Evolutionary conservation across 2,329 filamentous ascomycete species (phyloP), one percentile per base, ranked within the genome.

Genomic region (Colletotrichum acutatum): DNA sequence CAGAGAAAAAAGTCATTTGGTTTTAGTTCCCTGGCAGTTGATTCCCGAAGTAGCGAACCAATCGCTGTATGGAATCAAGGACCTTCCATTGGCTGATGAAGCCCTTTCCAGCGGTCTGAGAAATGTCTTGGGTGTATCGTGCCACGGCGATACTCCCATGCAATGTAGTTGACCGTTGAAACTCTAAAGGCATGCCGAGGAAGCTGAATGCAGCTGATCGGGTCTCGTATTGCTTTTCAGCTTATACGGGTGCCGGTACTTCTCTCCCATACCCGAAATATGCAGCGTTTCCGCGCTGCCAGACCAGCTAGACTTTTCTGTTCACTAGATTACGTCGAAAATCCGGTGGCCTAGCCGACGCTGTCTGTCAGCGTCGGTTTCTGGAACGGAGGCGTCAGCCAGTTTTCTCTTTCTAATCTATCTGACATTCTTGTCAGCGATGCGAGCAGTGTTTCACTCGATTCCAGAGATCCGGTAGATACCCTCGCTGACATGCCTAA

Each of bases 381-480:
- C 42, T n/a, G 19, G 9, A 14, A 26, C 9, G 16, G 37, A 22
- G 22, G 24, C 19, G 34, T 46, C 8, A 57, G 24, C 24, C 52
- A 7, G 12, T 22, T 24, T 11, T n/a, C 34, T 52, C 37, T 30
- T 34, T 58, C 42, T 59, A 72, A 72, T 72, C 34, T 65, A 65
- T 74, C 64, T 65, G 58, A 54, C 68, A 22, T 68, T 42, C 22
- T 54, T 60, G 24, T 42, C 32, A 68, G 16, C 16, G 54, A 57
- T 37, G 59, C 42, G n/a, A 42, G 32, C 42, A 30, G 19, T 61
- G 63, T 72, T 52, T 68, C 53, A 59, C 12, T 37, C 53, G 46
- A 37, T 46, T 60, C 49, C 72, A 49, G 34, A 60, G 32, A 72
- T 34, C 46, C 42, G 63, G 64, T 72, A 58, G 37, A 61, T 26